A percentile compares a stretch with the other conserved stretches of the same genome.
phyloP scores from a whole-genome alignment of 2,329 filamentous ascomycete genomes.

The Trichoderma hamatum region DNA sequence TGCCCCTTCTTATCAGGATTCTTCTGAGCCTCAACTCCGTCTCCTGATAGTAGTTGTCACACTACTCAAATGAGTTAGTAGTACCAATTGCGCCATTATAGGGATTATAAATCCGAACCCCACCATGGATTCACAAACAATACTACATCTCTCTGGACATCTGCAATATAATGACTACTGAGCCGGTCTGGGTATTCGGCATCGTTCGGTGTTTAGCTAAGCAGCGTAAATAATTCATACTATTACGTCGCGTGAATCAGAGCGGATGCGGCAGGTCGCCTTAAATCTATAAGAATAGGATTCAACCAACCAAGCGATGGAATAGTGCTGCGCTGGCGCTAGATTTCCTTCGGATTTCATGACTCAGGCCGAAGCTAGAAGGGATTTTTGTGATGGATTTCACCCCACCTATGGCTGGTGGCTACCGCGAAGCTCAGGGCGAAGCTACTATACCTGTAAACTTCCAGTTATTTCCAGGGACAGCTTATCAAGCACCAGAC shows the following conservation, averaged over 20 bases:
- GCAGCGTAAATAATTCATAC: no score
- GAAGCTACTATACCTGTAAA: background rate
- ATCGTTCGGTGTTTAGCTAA: background rate
- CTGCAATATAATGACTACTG: background rate
- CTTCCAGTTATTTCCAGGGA: no score
- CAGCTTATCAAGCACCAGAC: no score
- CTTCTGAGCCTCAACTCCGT: background rate
- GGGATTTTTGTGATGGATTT: background rate
- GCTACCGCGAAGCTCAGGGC: background rate
- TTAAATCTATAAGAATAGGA: background rate
- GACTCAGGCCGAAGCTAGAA: background rate
- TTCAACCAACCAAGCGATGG: background rate
- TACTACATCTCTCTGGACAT: background rate
- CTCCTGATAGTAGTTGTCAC: background rate
- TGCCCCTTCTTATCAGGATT: background rate
- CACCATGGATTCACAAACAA: background rate
- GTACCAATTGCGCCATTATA: slow-evolving; percentile 5
- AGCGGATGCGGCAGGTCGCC: background rate
- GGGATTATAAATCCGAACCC: slow-evolving; percentile 16
- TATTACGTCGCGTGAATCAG: background rate
- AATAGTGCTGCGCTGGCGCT: background rate
- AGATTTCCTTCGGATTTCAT: background rate
- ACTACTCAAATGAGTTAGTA: background rate
- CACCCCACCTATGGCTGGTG: background rate
- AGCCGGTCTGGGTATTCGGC: background rate